A percentile compares a stretch with the other conserved stretches of the same genome.
These are phyloP conservation scores for Cucurbita pepo DNA, from an alignment of 306 rosid species.

Conservation along the genomic window DNA sequence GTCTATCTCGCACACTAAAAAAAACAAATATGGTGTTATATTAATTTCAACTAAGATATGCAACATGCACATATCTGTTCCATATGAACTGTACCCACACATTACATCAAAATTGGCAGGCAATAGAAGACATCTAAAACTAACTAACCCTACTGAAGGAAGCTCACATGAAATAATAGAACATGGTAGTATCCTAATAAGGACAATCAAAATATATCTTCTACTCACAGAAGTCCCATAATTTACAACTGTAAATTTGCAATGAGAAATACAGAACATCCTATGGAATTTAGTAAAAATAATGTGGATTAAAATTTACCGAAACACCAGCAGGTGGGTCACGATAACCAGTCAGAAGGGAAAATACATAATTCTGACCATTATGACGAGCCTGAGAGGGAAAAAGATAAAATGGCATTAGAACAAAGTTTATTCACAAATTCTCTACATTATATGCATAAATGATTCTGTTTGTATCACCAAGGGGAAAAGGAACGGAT, in stretches of 20 bases:
- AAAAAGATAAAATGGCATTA: not conserved
- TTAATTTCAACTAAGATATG: not conserved
- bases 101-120: not conserved
- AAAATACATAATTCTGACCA: slow-evolving; percentile 82
- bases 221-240: not conserved
- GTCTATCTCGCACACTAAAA: not conserved
- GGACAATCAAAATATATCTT: not conserved
- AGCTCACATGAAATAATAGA: not conserved
- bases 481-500: not conserved
- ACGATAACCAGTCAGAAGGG: slow-evolving; percentile 84
- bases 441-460: not conserved
- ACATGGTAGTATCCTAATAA: not conserved
- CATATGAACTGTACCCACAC: not conserved
- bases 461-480: not conserved
- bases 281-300: not conserved
- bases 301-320: slow-evolving; percentile 25
- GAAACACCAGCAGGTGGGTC: slow-evolving; percentile 95
- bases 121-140: not conserved
- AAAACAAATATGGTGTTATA: not conserved
- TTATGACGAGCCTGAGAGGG: slow-evolving; percentile 86
- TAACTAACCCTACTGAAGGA: not conserved
- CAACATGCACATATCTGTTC: not conserved
- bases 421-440: not conserved
- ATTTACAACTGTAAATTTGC: not conserved
- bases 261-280: not conserved